A percentile compares a stretch with the other conserved stretches of the same genome.
Evolutionary conservation across 2,329 filamentous ascomycete genomes (phyloP).

Genomic region (Graphilbum sp.): DNA sequence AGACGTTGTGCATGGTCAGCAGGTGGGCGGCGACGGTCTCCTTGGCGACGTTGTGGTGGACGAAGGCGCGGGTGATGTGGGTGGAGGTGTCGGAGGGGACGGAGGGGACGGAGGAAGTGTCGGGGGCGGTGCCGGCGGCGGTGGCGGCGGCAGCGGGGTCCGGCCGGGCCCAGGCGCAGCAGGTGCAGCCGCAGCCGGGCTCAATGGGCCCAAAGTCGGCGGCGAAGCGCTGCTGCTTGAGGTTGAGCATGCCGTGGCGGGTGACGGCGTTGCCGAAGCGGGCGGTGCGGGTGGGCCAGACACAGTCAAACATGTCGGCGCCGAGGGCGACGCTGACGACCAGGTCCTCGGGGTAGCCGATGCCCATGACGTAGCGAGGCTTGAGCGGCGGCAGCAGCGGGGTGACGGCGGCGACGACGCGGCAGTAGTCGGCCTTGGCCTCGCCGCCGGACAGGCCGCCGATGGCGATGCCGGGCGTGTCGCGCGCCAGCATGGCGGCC

Average conservation of each 20-base stretch:
- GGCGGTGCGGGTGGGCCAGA: conserved; percentile 93
- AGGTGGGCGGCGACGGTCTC: conserved; percentile 81
- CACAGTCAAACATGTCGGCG: conserved; percentile 98
- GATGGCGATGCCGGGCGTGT: conserved; percentile 93
- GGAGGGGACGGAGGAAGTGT: too few relatives aligned
- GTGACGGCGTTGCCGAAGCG: conserved; percentile 93
- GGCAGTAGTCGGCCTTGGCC: conserved; percentile 83
- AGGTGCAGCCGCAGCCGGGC: conserved; percentile 62
- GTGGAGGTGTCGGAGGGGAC: not conserved
- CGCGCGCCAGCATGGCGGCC: conserved; percentile 67
- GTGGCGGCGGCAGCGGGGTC: too few relatives aligned
- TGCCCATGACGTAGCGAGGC: conserved; percentile 98
- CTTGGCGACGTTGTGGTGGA: conserved; percentile 83
- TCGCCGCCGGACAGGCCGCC: conserved; percentile 90
- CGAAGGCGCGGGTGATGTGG: conserved; percentile 72
- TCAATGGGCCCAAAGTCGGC: conserved; percentile 74
- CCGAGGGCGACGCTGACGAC: conserved; percentile 86
- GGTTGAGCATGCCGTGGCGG: conserved; percentile 61
- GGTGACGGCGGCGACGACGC: conserved; percentile 78
- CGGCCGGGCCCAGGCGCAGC: conserved; percentile 48
- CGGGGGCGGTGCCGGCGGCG: conserved; percentile 42
- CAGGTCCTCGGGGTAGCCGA: conserved; percentile 91
- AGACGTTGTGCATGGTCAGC: conserved; percentile 89
- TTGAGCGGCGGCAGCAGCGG: conserved; percentile 72
- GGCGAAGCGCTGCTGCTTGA: conserved; percentile 60